Conservation (phyloP, 495 filamentous ascomycete genomes). For the Penicillium cosmopolitanum region DNA sequence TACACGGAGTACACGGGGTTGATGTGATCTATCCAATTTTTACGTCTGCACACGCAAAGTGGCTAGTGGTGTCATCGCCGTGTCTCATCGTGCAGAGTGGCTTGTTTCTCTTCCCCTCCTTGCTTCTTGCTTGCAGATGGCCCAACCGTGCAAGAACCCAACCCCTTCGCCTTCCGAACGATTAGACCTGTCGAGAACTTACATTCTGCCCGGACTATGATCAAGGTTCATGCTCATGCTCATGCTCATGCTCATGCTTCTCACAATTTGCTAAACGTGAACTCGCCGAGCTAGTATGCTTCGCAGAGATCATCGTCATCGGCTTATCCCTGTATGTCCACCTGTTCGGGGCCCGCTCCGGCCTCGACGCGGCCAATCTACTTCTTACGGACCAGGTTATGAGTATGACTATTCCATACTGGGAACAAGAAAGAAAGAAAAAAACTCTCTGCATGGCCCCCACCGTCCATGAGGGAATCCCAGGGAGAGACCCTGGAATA, state of each 20-base stretch:
- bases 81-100: constrained; percentile 17
- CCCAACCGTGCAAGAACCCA: neutral
- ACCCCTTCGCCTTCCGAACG: neutral
- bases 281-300: neutral
- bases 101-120: constrained; percentile 3
- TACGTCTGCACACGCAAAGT: constrained; percentile 23
- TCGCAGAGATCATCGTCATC: constrained; percentile 3
- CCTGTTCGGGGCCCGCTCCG: neutral
- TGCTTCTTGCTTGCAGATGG: constrained; percentile 13
- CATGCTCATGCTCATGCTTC: constrained; percentile 5
- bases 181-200: constrained; percentile 16
- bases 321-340: neutral
- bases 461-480: constrained; percentile 6
- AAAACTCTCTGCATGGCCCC: constrained; percentile 5
- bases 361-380: neutral
- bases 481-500: constrained; percentile 5
- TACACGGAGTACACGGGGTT: constrained; percentile 9
- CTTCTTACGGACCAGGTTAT: neutral
- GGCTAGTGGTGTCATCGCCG: constrained; percentile 17
- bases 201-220: neutral
- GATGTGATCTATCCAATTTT: constrained; percentile 26
- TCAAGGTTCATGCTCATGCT: neutral
- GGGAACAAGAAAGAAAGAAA: neutral
- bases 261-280: neutral
- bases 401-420: neutral